A percentile compares a stretch with the other conserved stretches of the same genome.
phyloP scores from a whole-genome alignment of 2,329 filamentous ascomycete species.

The Magnaporthiopsis incrustans region DNA sequence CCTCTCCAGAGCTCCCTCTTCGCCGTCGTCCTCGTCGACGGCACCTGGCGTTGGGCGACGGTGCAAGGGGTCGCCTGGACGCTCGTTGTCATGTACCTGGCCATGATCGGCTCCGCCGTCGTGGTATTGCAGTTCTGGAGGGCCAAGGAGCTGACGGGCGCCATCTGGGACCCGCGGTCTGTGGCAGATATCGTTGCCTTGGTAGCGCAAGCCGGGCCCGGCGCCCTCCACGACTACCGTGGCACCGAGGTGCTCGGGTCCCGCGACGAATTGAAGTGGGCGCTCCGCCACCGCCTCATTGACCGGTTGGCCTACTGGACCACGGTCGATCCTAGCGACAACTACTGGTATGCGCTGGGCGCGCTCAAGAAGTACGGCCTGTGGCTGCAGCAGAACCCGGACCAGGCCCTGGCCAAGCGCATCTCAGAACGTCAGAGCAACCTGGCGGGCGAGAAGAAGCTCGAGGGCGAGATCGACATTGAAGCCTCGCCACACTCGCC shows the following conservation, averaged over 20 bases:
- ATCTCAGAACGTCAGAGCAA: background rate
- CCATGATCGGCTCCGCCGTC: constrained; percentile 51
- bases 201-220: constrained; percentile 64
- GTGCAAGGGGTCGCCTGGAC: constrained; percentile 74
- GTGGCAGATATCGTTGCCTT: constrained; percentile 75
- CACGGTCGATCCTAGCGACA: constrained; percentile 38
- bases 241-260: constrained; percentile 54
- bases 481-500: constrained; percentile 41
- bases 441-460: background rate
- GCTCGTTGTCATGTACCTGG: constrained; percentile 63
- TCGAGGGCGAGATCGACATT: constrained; percentile 16
- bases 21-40: constrained; percentile 48
- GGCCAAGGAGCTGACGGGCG: constrained; percentile 47
- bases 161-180: constrained; percentile 78
- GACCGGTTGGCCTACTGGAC: constrained; percentile 81
- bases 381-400: background rate
- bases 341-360: constrained; percentile 74
- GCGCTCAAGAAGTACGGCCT: constrained; percentile 7
- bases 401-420: too few species aligned
- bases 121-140: constrained; percentile 59
- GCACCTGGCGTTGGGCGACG: constrained; percentile 68
- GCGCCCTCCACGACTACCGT: constrained; percentile 59
- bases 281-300: constrained; percentile 46
- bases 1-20: constrained; percentile 76
- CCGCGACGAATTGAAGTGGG: constrained; percentile 43